Evolutionary conservation across 345 rosid species (phyloP).

Genomic region (Raphanus sativus): DNA sequence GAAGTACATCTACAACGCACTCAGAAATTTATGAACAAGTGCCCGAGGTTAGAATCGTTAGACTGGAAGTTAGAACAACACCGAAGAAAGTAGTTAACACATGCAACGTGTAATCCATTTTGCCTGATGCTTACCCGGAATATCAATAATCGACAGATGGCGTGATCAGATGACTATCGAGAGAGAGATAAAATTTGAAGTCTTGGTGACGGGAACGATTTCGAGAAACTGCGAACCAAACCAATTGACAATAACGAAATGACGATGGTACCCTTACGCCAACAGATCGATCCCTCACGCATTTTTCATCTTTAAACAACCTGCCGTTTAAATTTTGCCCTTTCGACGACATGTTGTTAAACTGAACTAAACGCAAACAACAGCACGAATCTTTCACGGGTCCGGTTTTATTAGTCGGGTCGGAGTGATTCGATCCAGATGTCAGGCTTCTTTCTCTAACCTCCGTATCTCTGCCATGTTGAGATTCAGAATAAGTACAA

Average conservation of each 20-base stretch:
- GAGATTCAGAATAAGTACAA: conserved; percentile 26
- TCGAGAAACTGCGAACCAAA: not conserved
- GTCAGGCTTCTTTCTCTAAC: conserved; percentile 18
- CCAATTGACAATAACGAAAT: not conserved
- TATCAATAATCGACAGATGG: not conserved
- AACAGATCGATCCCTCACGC: not conserved
- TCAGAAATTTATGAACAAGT: not conserved
- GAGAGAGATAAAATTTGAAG: not conserved
- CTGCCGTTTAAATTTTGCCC: not conserved
- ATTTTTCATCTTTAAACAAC: not conserved
- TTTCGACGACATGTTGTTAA: conserved; percentile 9
- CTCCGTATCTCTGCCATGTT: conserved; percentile 24
- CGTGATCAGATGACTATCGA: not conserved
- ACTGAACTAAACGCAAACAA: not conserved
- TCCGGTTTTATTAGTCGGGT: not conserved
- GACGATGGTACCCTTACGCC: not conserved
- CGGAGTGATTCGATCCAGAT: conserved; percentile 21
- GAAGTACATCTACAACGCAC: not conserved
- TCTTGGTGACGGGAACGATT: conserved; percentile 35
- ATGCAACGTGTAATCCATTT: not conserved
- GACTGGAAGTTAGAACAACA: not conserved
- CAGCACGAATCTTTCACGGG: not conserved
- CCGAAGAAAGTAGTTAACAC: not conserved
- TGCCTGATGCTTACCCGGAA: not conserved
- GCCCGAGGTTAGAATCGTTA: not conserved